Base-by-base conservation (phyloP, 2,329 filamentous ascomycete genomes). In the Colletotrichum euphorbiae region DNA sequence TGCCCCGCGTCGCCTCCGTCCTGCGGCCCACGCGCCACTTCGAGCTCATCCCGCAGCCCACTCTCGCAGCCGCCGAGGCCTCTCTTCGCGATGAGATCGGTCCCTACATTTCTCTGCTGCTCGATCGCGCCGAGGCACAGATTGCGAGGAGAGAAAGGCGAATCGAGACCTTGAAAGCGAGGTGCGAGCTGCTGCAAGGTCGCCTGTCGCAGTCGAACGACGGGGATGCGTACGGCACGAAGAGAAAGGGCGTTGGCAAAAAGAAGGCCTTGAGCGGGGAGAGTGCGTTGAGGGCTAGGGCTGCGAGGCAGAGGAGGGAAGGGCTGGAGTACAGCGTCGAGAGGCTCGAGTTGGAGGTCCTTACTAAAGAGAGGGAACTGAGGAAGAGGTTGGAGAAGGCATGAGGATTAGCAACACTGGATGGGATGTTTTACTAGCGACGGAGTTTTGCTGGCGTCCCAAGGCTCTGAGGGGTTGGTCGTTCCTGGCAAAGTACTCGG, bases 61-160 rank as follows among this genome's bases (percentile, higher is more conserved):
- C 92, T 58, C 88, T 98, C 50, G 90, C 90, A 69, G 87, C 91
- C 70, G 94, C 94, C 36, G 94, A 98, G 79, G 85, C 92, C 72
- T 90, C 93, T 4, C 88, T 98, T 17, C 91, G 94, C 73, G 92
- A 93, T 74, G 94, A 97, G 77, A 96, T 97, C 73, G 90, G 91
- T n/a, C 94, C 94, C 8, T 94, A 93, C 78, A 92, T 97, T 71
- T 84, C 90, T 33, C 87, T 89, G 66, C 88, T 98, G 2, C 89
- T 98, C 58, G 87, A 90, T 70, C 90, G 94, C 72, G 93, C 94
- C n/a, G 90, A 93, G 72, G 89, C 90, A 70, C 91, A 97, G 75
- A 87, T 97, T 43, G 93, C 94, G 73, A 92, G 93, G 67, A 89
- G 95, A 46, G 92, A 92, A 59, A 89, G 94, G 6, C 91, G 93